phyloP scores from a whole-genome alignment of 2,329 filamentous ascomycete species.

The Gnomoniopsis sp. region DNA sequence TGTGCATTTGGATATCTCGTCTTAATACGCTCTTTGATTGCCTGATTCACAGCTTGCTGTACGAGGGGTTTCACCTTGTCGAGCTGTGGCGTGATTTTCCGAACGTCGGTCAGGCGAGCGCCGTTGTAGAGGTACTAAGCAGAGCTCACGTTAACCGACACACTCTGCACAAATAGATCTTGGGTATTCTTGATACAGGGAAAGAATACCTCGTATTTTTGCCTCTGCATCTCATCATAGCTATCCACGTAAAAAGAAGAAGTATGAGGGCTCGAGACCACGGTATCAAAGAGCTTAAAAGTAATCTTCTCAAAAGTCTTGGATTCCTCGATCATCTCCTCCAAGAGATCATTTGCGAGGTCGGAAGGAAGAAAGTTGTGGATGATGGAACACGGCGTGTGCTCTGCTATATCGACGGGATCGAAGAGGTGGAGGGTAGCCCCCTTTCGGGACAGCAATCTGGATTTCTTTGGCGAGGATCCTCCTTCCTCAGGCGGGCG shows the following conservation, averaged over 20 bases:
- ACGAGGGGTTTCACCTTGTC: slow-evolving; percentile 66
- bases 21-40: slow-evolving; percentile 69
- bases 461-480: slow-evolving; percentile 38
- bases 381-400: slow-evolving; percentile 88
- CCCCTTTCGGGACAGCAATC: slow-evolving; percentile 67
- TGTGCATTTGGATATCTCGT: slow-evolving; percentile 63
- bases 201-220: slow-evolving; percentile 58
- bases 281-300: slow-evolving; percentile 85
- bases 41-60: slow-evolving; percentile 70
- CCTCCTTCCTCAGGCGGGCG: slow-evolving; percentile 9
- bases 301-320: slow-evolving; percentile 65
- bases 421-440: slow-evolving; percentile 81
- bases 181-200: no score
- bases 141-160: not conserved
- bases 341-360: slow-evolving; percentile 70
- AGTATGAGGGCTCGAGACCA: slow-evolving; percentile 82
- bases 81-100: slow-evolving; percentile 73
- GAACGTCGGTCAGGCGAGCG: slow-evolving; percentile 68
- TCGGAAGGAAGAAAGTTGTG: slow-evolving; percentile 79
- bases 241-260: slow-evolving; percentile 79
- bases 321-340: slow-evolving; percentile 72
- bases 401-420: slow-evolving; percentile 72
- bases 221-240: slow-evolving; percentile 62
- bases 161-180: not conserved
- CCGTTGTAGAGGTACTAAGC: slow-evolving; percentile 77